phyloP scores from a whole-genome alignment of 2,329 filamentous ascomycete genomes.

The Tolypocladium guangdongense region DNA sequence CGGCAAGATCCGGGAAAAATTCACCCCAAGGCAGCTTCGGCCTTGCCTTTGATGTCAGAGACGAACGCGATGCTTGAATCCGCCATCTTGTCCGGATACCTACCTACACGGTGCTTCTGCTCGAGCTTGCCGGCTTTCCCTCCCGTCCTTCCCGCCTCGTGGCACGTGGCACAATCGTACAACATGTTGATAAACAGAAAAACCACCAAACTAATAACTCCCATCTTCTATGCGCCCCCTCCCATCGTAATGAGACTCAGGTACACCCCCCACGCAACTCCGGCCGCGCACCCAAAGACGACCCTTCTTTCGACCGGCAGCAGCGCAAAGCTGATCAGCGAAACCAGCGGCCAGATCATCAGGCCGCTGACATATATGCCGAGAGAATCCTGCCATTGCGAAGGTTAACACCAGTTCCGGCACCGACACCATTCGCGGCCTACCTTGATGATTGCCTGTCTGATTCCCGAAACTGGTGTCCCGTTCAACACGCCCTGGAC shows the following conservation, averaged over 20 bases:
- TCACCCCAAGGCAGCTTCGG: no score
- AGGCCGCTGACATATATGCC: neutral
- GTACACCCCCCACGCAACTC: neutral
- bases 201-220: neutral
- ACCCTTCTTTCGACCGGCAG: neutral
- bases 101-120: no score
- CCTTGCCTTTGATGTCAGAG: no score
- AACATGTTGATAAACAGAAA: no score
- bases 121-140: no score
- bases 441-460: neutral
- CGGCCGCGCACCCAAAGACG: neutral
- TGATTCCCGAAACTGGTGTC: neutral
- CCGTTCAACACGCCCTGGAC: neutral
- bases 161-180: no score
- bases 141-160: no score
- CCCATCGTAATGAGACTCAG: neutral
- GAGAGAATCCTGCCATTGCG: neutral
- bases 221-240: neutral
- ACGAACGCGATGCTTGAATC: no score
- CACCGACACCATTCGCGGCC: neutral
- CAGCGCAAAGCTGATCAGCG: neutral
- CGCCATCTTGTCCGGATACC: no score
- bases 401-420: neutral
- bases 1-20: no score
- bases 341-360: neutral